Base-by-base conservation (phyloP, 139 green algal genomes). In the Nannochloris sp. region DNA sequence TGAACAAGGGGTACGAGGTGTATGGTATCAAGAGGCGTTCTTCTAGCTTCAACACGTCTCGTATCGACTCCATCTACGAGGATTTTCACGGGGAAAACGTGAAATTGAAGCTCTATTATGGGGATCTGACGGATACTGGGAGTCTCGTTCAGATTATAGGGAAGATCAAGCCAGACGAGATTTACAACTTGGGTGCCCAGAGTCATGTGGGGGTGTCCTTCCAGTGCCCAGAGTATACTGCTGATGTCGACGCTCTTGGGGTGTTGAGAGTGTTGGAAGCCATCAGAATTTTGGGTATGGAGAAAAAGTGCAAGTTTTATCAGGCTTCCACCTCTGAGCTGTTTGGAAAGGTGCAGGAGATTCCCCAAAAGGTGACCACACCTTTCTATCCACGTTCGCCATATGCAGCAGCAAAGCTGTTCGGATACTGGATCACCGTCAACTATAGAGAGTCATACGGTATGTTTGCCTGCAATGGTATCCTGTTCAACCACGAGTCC, bases 401-500 rank as follows among this genome's bases (percentile, higher is more conserved):
- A 18, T 92, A 92, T 57, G 85, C 66, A n/a, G 81, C 85, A 2
- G 78, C 83, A 49, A 92, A 92, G 69, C 61, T 90, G 53, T 83
- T 80, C 43, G 85, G 66, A 5, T 86, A 77, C 68, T 90, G 80
- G 79, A 80, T 80, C 59, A 71, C 81, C n/a, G 72, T 81, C 1
- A 90, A 89, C 68, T 89, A 89, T 76, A 69, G 83, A 19, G 81
- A 92, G 69, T 72, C 85, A 1, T 89, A 90, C 67, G 59, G 78
- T 58, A 88, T 90, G 66, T 88, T 80, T 59, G 78, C 75, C 49
- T 86, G 80, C 73, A 89, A 89, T 67, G 85, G 85, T 56, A 85
- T 92, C 46, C 77, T 92, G 19, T 92, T 92, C 78, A 92, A 92
- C 71, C 85, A 92, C 67, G 85, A 92, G 71, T 83, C 69, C 2